A percentile compares a stretch with the other conserved stretches of the same genome.
These are phyloP conservation scores for Sporothrix sp. DNA, from an alignment of 2,329 filamentous ascomycete genomes.

Conservation along the genomic window DNA sequence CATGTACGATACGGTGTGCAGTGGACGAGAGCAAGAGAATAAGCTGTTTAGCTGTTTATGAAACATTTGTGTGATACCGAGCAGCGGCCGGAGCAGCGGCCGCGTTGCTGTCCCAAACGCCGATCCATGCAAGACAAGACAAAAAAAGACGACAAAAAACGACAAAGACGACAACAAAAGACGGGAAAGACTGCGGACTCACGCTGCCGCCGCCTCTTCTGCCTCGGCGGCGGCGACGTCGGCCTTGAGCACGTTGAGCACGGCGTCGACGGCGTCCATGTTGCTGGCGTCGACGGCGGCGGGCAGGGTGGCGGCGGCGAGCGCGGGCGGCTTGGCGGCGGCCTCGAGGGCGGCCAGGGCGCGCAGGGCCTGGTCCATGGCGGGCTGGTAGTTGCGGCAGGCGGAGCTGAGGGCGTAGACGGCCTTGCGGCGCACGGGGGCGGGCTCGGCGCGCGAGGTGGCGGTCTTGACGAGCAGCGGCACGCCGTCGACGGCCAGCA, in stretches of 20 bases:
- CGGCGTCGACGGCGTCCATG: slow-evolving; percentile 74
- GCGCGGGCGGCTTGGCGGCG: slow-evolving; percentile 2
- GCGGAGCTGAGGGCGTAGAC: slow-evolving; percentile 80
- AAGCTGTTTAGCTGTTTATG: background rate
- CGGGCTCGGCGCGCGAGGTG: slow-evolving; percentile 46
- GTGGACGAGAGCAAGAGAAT: too few relatives aligned
- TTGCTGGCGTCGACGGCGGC: slow-evolving; percentile 65
- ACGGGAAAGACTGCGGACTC: background rate
- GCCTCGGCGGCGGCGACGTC: slow-evolving; percentile 30
- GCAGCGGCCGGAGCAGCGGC: too few relatives aligned
- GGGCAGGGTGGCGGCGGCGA: slow-evolving; percentile 37
- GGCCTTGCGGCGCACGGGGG: slow-evolving; percentile 67
- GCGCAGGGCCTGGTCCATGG: slow-evolving; percentile 57
- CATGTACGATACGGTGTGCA: background rate
- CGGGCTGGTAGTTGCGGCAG: slow-evolving; percentile 81
- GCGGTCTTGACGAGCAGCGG: slow-evolving; percentile 58
- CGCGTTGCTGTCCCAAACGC: slow-evolving; percentile 8
- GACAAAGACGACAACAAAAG: background rate
- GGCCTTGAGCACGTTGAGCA: slow-evolving; percentile 59
- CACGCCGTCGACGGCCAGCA: slow-evolving; percentile 55
- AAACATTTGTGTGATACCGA: too few relatives aligned
- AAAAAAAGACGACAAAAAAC: background rate
- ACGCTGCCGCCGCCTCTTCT: background rate
- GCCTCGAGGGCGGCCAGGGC: slow-evolving; percentile 33
- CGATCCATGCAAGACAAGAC: slow-evolving; percentile 11